Conservation (phyloP, 2,329 filamentous ascomycete species). For the Pseudomassariella vexata region DNA sequence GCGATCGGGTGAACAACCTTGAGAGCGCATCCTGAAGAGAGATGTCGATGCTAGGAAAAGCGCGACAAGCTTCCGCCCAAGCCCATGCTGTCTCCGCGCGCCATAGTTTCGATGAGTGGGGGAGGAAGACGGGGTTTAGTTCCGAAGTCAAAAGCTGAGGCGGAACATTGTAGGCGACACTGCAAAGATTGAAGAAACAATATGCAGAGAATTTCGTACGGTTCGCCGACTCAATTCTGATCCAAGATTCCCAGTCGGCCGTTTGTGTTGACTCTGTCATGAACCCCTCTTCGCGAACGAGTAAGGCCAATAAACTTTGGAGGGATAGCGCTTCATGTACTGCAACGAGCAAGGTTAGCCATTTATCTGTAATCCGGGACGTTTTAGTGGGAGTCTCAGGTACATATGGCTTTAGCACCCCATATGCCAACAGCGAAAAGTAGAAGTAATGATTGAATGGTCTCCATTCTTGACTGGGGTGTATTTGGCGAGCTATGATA, state of each 20-base stretch:
- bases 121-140: conserved; percentile 48
- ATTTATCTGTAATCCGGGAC: too few species aligned
- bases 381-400: too few species aligned
- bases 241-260: conserved; percentile 55
- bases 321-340: conserved; percentile 55
- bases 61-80: conserved; percentile 52
- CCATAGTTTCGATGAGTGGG: conserved; percentile 51
- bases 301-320: conserved; percentile 51
- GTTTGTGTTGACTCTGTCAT: conserved; percentile 41
- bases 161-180: conserved; percentile 55
- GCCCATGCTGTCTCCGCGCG: conserved; percentile 51
- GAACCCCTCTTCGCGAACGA: conserved; percentile 55
- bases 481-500: conserved; percentile 55
- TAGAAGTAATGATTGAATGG: conserved; percentile 57
- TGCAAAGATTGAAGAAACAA: conserved; percentile 59
- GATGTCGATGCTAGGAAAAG: conserved; percentile 44
- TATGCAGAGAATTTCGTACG: conserved; percentile 56
- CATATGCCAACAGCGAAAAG: conserved; percentile 56
- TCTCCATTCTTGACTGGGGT: conserved; percentile 55
- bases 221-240: conserved; percentile 49
- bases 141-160: conserved; percentile 54
- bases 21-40: conserved; percentile 52
- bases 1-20: conserved; percentile 45
- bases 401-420: conserved; percentile 54
- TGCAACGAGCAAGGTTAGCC: too few species aligned